Base-by-base conservation (phyloP, 495 filamentous ascomycete species). In the Podospora comata region DNA sequence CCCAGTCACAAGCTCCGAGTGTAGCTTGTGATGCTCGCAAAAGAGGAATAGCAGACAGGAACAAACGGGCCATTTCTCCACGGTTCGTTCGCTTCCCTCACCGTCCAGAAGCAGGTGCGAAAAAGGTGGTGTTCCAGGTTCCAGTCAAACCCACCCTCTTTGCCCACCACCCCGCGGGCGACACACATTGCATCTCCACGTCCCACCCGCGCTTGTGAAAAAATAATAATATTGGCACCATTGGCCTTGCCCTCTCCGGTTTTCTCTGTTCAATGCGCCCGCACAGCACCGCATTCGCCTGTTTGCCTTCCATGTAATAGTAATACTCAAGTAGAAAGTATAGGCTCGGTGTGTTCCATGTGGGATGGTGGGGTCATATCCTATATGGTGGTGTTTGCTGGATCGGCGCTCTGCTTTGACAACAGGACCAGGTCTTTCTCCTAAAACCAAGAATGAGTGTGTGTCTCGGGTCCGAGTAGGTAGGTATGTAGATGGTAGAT, bases 101-200 rank as follows among this genome's bases (percentile, higher is more conserved):
- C 39, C 39, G 39, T 48, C 39, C 39, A 16, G 15, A 48, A 48
- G 39, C 39, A 48, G 9, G 9, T 48, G 39, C 39, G 55, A 58
- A 26, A 58, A 26, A 58, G 55, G 55, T 58, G 55, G n/a, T 58
- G 55, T 58, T 13, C 39, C 39, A 48, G 55, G n/a, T 19, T 58
- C 55, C 55, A 26, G n/a, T 26, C 55, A 58, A 58, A 58, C 59
- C 59, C 59, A 61, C 59, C 27, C 26, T 32, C 18, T 61, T 61
- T 32, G 34, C 59, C 32, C 32, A 62, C 68, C 65, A 67, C 64
- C 64, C 53, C 65, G 11, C 39, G 39, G 39, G 39, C 39, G 58
- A 68, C 69, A 58, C n/a, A 26, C 65, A 57, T 67, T 34, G 67
- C 64, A 62, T 72, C 75, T 77, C 75, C 75, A 76, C 74, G 70